These are phyloP conservation scores for Pholiota microspora DNA, from an alignment of 768 basidiomycete genomes.

Conservation along the genomic window DNA sequence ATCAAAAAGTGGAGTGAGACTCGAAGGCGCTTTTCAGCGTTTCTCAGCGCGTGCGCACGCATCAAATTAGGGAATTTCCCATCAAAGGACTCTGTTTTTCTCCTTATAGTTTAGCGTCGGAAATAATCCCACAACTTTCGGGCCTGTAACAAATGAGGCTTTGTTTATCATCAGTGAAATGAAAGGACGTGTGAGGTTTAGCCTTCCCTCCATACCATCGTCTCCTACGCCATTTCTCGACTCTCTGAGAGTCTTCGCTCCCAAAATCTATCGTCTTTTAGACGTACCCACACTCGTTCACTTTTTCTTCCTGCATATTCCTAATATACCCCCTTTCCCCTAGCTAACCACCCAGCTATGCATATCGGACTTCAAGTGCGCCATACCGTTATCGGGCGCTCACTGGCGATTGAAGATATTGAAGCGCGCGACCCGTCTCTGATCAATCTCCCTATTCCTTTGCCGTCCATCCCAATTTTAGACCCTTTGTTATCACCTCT, in stretches of 20 bases:
- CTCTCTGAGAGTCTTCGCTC: slow-evolving; percentile 5
- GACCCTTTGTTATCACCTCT: not conserved
- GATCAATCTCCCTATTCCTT: not conserved
- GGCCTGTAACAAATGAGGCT: not conserved
- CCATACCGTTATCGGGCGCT: not conserved
- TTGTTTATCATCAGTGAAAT: slow-evolving; percentile 6
- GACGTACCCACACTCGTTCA: slow-evolving; percentile 9
- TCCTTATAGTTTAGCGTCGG: slow-evolving; percentile 6
- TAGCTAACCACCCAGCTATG: not conserved
- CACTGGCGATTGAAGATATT: not conserved
- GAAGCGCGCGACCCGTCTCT: slow-evolving; percentile 4
- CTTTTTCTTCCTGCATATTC: not conserved
- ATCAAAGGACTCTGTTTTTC: not conserved
- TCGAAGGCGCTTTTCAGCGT: not conserved
- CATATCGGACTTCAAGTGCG: not conserved
- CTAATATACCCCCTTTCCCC: not conserved
- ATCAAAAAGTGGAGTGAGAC: slow-evolving; percentile 8
- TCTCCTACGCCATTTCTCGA: not conserved
- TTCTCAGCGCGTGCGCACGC: not conserved
- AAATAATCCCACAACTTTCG: too few relatives aligned
- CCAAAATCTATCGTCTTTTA: slow-evolving; percentile 5
- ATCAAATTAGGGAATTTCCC: not conserved
- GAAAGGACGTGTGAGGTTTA: not conserved
- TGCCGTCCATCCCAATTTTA: slow-evolving; percentile 3
- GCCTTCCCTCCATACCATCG: not conserved